Percentiles rank a stretch among this genome's conserved stretches.
phyloP scores from a whole-genome alignment of 2,329 filamentous ascomycete species.

The Venturia oleaginea region DNA sequence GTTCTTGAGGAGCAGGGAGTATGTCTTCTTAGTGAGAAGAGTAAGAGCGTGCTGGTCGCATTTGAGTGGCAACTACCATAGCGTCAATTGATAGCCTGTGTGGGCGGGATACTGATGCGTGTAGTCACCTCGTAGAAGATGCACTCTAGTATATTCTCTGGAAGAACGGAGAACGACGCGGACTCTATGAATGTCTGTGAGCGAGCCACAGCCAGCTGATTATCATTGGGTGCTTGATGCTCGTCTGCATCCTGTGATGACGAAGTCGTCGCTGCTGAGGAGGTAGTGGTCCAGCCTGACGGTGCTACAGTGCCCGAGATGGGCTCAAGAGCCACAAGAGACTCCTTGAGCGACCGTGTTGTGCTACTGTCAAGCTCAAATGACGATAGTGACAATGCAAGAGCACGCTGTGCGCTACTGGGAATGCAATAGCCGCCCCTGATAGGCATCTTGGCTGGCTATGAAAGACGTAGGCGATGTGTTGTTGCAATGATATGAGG shows the following conservation, averaged over 20 bases:
- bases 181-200: neutral
- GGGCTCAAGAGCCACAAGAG: neutral
- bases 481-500: neutral
- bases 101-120: neutral
- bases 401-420: neutral
- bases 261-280: neutral
- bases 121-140: neutral
- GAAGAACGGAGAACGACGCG: neutral
- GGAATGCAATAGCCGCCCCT: neutral
- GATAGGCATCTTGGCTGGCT: neutral
- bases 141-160: neutral
- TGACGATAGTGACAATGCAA: neutral
- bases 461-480: neutral
- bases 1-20: neutral
- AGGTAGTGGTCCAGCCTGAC: slow-evolving; percentile 25
- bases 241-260: neutral
- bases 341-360: neutral
- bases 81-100: neutral
- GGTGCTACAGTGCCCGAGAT: slow-evolving; percentile 35
- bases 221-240: neutral
- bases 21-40: neutral
- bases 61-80: neutral
- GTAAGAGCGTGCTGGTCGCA: neutral
- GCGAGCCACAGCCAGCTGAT: too few relatives aligned
- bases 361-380: neutral